Conservation (phyloP, 768 basidiomycete genomes). For the Termitomyces sp. region DNA sequence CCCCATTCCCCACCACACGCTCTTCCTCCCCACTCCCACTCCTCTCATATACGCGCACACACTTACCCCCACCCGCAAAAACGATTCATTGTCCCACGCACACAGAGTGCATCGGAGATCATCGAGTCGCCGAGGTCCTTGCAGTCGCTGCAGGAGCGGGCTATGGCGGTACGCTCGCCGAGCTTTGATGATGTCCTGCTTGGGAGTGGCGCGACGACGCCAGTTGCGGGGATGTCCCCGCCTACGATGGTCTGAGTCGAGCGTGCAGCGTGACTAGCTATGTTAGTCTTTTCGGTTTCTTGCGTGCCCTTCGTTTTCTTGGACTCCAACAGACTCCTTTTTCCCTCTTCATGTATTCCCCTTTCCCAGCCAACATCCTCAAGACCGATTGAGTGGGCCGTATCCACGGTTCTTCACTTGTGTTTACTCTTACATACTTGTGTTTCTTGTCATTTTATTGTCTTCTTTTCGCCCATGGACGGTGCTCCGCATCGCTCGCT, state of each 20-base stretch:
- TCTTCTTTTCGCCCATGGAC: background rate
- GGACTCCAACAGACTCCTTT: background rate
- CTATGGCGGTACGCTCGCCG: conserved; percentile 17
- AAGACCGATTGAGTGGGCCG: background rate
- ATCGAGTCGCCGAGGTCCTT: conserved; percentile 38
- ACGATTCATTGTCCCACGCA: conserved; percentile 24
- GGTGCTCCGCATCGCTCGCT: background rate
- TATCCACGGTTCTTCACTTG: background rate
- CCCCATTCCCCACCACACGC: background rate
- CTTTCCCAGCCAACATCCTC: background rate
- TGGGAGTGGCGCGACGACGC: conserved; percentile 1
- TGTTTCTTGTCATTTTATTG: background rate
- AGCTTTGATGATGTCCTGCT: conserved; percentile 17
- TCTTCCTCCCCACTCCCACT: background rate
- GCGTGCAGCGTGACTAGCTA: background rate
- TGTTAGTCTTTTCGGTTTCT: background rate
- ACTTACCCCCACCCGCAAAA: conserved; percentile 7
- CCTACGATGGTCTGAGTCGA: conserved; percentile 1
- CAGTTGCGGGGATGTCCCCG: conserved; percentile 6
- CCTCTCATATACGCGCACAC: background rate
- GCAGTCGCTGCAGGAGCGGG: background rate
- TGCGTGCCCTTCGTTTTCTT: background rate
- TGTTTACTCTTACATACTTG: background rate
- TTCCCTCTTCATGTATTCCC: background rate
- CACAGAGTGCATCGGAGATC: conserved; percentile 53